Evolutionary conservation across 139 green algal genomes (phyloP), one percentile per base, ranked within the genome.

Genomic region (Marvania coccoides): DNA sequence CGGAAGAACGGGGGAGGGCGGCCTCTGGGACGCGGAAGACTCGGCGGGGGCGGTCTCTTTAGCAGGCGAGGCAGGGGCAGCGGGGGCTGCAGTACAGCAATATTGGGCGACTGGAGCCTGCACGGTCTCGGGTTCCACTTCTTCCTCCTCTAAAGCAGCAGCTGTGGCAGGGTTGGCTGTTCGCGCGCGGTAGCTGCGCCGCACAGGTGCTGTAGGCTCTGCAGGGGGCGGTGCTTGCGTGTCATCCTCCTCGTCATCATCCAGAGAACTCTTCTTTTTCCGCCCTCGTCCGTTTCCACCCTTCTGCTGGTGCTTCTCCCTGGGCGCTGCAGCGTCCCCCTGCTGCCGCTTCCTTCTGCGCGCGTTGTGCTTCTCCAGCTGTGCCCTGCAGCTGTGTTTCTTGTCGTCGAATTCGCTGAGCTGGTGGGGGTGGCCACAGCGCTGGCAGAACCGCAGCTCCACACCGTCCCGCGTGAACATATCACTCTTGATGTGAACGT

Each of bases 341-440:
- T 31, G 29, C 57, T 54, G 8, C 5, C 2, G 35, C 45, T 63
- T 34, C 47, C 65, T 61, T 23, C 69, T 75, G 31, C 73, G 48
- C 2, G 63, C 73, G 28, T 79, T 79, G 53, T 79, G 69, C 51
- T 67, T 68, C 54, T 80, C 73, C 35, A 73, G 62, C 60, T 67
- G 63, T 42, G 60, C 61, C 35, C 71, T 67, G 61, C 71, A 78
- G 57, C 40, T 65, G 53, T 78, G 57, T 55, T 76, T 76, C 3
- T 39, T 35, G 0, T 19, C 29, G 35, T 78, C 71, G 40, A 78
- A 78, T 34, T 78, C 71, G 0, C 24, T 3, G 5, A 78, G 55
- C 2, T 33, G 36, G 42, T 78, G 71, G 2, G 42, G 30, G 37
- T 70, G 34, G 2, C 65, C 71, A 38, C 71, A 78, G 8, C 67